Evolutionary conservation across 2,329 filamentous ascomycete genomes (phyloP).

Genomic region (Westerdykella ornata): DNA sequence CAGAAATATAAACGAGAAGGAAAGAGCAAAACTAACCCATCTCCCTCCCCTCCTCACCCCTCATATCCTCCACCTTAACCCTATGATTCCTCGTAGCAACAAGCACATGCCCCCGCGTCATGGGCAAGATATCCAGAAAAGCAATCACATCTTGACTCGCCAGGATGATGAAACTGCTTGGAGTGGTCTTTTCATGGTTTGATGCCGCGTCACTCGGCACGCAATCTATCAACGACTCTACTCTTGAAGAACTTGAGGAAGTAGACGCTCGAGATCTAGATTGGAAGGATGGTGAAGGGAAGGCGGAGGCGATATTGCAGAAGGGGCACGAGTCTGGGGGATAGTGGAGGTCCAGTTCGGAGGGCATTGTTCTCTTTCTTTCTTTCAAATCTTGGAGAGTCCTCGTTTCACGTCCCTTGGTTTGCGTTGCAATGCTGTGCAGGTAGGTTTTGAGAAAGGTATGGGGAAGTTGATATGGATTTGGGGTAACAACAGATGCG

Average conservation of each 20-base stretch:
- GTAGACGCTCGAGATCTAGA: slow-evolving; percentile 1
- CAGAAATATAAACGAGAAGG: not conserved
- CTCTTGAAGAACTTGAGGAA: slow-evolving; percentile 1
- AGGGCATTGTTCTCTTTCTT: not conserved
- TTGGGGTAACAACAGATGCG: not conserved
- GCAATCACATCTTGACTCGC: slow-evolving; percentile 72
- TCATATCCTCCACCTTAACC: slow-evolving; percentile 68
- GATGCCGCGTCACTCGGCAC: slow-evolving; percentile 24
- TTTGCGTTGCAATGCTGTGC: too few species aligned
- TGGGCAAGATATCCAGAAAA: slow-evolving; percentile 89
- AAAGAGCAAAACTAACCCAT: slow-evolving; percentile 48
- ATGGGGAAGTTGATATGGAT: not conserved
- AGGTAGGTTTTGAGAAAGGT: slow-evolving; percentile 13
- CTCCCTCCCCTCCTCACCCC: slow-evolving; percentile 56
- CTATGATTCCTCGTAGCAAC: slow-evolving; percentile 72
- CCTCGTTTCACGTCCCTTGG: too few species aligned
- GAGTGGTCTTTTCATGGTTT: slow-evolving; percentile 26
- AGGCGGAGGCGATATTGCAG: slow-evolving; percentile 51
- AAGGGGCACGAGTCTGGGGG: slow-evolving; percentile 48
- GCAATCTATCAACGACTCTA: slow-evolving; percentile 9
- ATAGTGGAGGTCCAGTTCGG: slow-evolving; percentile 34
- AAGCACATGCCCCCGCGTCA: slow-evolving; percentile 71
- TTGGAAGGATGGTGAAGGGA: slow-evolving; percentile 33
- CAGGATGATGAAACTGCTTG: slow-evolving; percentile 57
- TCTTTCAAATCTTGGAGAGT: too few species aligned